A percentile compares a stretch with the other conserved stretches of the same genome.
Evolutionary conservation across 805 yeast genomes (phyloP).

Genomic region (Metschnikowia henanensis): DNA sequence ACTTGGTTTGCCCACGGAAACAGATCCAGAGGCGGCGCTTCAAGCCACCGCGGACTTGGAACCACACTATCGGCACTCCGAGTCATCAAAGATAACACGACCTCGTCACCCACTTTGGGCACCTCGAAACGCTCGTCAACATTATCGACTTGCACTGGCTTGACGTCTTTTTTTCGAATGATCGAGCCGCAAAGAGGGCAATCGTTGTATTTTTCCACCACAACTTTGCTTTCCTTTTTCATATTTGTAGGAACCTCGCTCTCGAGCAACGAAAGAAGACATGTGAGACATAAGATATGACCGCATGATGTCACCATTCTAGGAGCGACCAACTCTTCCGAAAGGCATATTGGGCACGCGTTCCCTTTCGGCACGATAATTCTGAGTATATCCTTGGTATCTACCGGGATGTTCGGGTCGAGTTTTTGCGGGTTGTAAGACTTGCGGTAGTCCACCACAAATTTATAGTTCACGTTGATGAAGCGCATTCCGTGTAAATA

Average conservation of each 20-base stretch:
- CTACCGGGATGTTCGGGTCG: constrained; percentile 77
- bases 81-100: constrained; percentile 63
- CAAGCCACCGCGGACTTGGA: constrained; percentile 48
- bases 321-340: constrained; percentile 85
- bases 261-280: constrained; percentile 71
- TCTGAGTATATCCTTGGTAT: constrained; percentile 59
- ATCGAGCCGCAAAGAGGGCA: constrained; percentile 80
- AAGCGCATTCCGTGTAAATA: constrained; percentile 64
- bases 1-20: constrained; percentile 54
- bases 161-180: constrained; percentile 51
- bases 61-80: constrained; percentile 43
- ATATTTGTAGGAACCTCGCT: constrained; percentile 45
- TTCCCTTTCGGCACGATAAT: constrained; percentile 75
- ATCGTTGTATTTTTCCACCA: constrained; percentile 53
- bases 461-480: constrained; percentile 81
- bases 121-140: constrained; percentile 55
- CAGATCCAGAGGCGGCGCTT: constrained; percentile 22
- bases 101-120: constrained; percentile 58
- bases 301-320: constrained; percentile 92
- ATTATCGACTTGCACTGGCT: constrained; percentile 58
- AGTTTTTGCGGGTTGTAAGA: constrained; percentile 56
- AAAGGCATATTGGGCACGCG: constrained; percentile 89
- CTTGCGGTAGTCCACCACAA: constrained; percentile 68
- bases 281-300: constrained; percentile 83
- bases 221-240: constrained; percentile 34